These are phyloP conservation scores for Lathyrus aphaca DNA, from an alignment of 306 rosid genomes.

Conservation along the genomic window DNA sequence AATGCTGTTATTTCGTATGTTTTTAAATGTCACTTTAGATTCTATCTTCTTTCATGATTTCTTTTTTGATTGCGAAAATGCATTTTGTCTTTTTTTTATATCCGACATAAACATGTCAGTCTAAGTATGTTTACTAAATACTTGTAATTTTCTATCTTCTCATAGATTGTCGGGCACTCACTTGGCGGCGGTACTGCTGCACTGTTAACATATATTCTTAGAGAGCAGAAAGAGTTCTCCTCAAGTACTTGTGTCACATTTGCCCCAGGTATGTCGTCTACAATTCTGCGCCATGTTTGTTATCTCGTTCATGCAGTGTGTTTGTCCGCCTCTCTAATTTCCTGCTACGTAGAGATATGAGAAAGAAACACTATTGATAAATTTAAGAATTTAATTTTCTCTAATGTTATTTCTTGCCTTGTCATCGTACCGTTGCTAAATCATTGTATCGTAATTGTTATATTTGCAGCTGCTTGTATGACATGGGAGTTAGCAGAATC, in stretches of 20 bases:
- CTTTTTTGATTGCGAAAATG: conserved; percentile 1
- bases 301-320: no score
- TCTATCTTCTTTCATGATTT: conserved; percentile 11
- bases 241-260: conserved; percentile 75
- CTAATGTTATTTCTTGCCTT: conserved; percentile 12
- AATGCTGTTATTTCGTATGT: neutral
- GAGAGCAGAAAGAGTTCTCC: conserved; percentile 83
- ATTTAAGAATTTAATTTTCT: conserved; percentile 20
- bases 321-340: no score
- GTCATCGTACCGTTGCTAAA: conserved; percentile 12
- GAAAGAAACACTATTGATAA: neutral
- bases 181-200: conserved; percentile 99
- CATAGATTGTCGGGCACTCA: conserved; percentile 90
- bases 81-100: neutral
- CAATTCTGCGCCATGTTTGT: no score
- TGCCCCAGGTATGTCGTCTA: conserved; percentile 76
- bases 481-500: conserved; percentile 98
- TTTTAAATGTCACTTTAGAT: conserved; percentile 8
- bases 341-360: no score
- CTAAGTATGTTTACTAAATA: conserved; percentile 22
- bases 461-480: conserved; percentile 93
- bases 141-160: conserved; percentile 34
- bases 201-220: conserved; percentile 79
- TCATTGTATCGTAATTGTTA: conserved; percentile 37
- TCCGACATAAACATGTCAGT: neutral